Evolutionary conservation across 73 alveolate species (phyloP), one percentile per base, ranked within the genome.

Genomic region (Uronychia binucleata): DNA sequence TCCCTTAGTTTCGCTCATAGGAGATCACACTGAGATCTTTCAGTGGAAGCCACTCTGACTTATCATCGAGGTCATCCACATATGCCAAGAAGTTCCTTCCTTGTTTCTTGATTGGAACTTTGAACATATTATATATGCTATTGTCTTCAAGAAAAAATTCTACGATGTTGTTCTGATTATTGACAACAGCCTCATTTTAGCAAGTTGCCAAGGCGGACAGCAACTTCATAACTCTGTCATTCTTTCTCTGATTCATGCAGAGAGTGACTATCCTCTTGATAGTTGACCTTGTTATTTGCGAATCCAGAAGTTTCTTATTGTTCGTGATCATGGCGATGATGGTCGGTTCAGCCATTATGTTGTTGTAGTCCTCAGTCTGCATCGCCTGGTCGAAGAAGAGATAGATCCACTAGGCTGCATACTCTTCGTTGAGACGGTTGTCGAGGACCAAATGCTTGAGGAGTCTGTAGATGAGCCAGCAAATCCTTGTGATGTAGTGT

Each of bases 321-420:
- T 83, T 83, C 19, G 78, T 77, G 31, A 83, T 26, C 30, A 83
- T 83, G 26, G 90, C 83, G 0, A 84, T 83, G 28, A 83, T 75
- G 33, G 90, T 77, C 28, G 78, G 26, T 46, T 83, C 90, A 28
- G 77, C 81, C 30, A 30, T 33, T 60, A 27, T n/a, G 28, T 83
- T 75, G 79, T 57, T 76, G 11, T 34, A 58, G 30, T 83, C 90
- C 32, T 75, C 58, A 26, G 30, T 75, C 31, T 76, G 28, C 78
- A 83, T 75, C 26, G 84, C 31, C 58, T 83, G 90, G 33, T 77
- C 77, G 59, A 83, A 83, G 77, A 83, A 83, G 28, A 83, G 90
- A 29, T 83, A 79, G 31, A 83, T 83, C 83, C 81, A 83, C 58
- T 83, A 80, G 34, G 90, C 90, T 1, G 33, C 81, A 32, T 83